Conservation (phyloP, 805 yeast genomes). For the Starmerella lactis-condensi region DNA sequence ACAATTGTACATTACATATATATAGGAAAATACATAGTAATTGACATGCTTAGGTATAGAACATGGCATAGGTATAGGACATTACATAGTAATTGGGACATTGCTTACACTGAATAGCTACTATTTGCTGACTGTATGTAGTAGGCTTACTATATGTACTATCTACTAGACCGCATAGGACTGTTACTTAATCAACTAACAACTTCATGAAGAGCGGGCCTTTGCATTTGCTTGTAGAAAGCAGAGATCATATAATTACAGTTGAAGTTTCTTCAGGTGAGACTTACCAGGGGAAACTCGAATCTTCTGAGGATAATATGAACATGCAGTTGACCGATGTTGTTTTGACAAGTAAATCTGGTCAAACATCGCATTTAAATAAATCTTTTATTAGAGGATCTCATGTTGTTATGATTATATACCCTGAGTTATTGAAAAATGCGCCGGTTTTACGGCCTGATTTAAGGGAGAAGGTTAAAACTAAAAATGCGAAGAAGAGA, state of each 20-base stretch:
- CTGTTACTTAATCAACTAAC: too few relatives aligned
- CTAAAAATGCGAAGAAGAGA: neutral
- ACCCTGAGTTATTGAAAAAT: slow-evolving; percentile 70
- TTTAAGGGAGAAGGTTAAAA: slow-evolving; percentile 4
- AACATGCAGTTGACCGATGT: slow-evolving; percentile 73
- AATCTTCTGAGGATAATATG: slow-evolving; percentile 83
- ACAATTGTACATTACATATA: too few relatives aligned
- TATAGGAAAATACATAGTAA: too few relatives aligned
- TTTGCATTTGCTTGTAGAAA: slow-evolving; percentile 67
- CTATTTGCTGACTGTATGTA: too few relatives aligned
- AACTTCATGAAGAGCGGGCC: slow-evolving; percentile 47
- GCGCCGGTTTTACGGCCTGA: slow-evolving; percentile 67
- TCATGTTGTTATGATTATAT: slow-evolving; percentile 60
- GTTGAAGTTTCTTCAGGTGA: slow-evolving; percentile 74
- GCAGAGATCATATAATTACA: slow-evolving; percentile 71
- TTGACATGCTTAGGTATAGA: too few relatives aligned
- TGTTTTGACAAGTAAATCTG: slow-evolving; percentile 57
- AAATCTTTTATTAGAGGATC: slow-evolving; percentile 86
- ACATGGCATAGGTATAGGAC: too few relatives aligned
- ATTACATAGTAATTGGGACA: too few relatives aligned
- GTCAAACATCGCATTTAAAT: slow-evolving; percentile 55
- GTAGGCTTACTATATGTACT: too few relatives aligned
- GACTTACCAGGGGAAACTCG: slow-evolving; percentile 67
- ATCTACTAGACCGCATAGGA: too few relatives aligned
- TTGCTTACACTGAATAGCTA: too few relatives aligned